Base-by-base conservation (phyloP, 352 stramenopile species). In the Aphanomyces invadans region DNA sequence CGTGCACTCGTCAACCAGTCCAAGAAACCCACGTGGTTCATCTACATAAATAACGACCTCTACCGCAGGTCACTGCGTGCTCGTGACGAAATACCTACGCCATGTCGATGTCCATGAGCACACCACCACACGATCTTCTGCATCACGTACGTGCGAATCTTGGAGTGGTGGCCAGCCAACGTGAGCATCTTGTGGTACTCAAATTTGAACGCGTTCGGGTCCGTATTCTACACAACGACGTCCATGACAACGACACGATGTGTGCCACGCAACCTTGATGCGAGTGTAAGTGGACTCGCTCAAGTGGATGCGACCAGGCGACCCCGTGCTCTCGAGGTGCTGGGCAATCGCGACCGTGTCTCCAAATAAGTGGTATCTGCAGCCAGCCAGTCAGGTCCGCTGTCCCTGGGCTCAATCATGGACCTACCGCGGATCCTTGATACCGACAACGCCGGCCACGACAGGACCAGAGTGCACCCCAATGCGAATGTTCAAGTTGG, bases 171-270 rank as follows among this genome's bases (percentile, higher is more conserved):
- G 46, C 76, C 79, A 59, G 87, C 77, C 68, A 91, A 79, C 4
- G 80, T 89, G 23, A 91, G 74, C 71, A 91, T 73, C 63, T 80
- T 91, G 73, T 89, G 83, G 63, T 91, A 91, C 70, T 91, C 83
- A 71, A 91, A 81, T 62, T 89, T 89, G 75, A 89, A 91, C 48
- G 80, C 83, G 51, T 91, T 81, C 4, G 74, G 76, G 0, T 81
- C 80, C 2, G 83, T 89, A 70, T 89, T 65, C 38, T 51, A 63
- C 32, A 29, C 38, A 32, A 42, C 25, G 26, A 25, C 12, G 19
- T 19, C 19, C 19, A 63, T 29, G 4, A 63, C 39, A 51, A 19
- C 26, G 12, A 45, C 23, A 63, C n/a, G n/a, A n/a, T n/a, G n/a
- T n/a, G n/a, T n/a, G n/a, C n/a, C n/a, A n/a, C n/a, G n/a, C n/a